Base-by-base conservation (phyloP, 2,329 filamentous ascomycete species). In the Nannizziopsis barbatae region DNA sequence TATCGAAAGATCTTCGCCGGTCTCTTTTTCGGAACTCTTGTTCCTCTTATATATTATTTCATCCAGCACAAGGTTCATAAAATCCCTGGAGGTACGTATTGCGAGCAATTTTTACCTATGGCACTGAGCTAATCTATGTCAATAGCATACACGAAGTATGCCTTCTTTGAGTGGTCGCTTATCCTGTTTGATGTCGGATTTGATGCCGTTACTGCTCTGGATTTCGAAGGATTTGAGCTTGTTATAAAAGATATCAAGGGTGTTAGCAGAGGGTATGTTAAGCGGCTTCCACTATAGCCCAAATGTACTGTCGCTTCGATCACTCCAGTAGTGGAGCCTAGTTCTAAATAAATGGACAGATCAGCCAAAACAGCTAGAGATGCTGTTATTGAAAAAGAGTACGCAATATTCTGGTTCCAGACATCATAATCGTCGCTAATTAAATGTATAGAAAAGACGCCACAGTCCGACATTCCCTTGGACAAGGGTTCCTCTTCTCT, bases 61-160 rank as follows among this genome's bases (percentile, higher is more conserved):
- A 94, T 98, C 55, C 92, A 95, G 66, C 92, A 98, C 74, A 98
- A 98, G 69, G 86, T 98, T 45, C 88, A 98, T 65, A 86, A 83
- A 51, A 80, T 96, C 53, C 75, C 92, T 50, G 92, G 92, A 75
- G 92, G 90, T 96, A 73, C 67, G 81, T 58, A 42, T 7, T 30
- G 2, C 32, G 15, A 15, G 17, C 27, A 17, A 22, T 15, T 30
- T 44, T n/a, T 10, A 42, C 30, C 9, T 50, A 65, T 61, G 32
- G 30, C 45, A 20, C 35, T 45, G 20, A 14, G 32, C 38, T 59
- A 42, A n/a, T 14, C 15, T 17, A 20, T 17, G 17, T 7, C 27
- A 4, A 31, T 47, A 96, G 92, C 92, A 30, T 98, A 98, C 69
- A 98, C 92, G 1, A 94, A 76, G 45, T 98, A 98, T 67, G 84